phyloP scores from a whole-genome alignment of 192 early-diverging fungal species.

The Umbelopsis sp. region DNA sequence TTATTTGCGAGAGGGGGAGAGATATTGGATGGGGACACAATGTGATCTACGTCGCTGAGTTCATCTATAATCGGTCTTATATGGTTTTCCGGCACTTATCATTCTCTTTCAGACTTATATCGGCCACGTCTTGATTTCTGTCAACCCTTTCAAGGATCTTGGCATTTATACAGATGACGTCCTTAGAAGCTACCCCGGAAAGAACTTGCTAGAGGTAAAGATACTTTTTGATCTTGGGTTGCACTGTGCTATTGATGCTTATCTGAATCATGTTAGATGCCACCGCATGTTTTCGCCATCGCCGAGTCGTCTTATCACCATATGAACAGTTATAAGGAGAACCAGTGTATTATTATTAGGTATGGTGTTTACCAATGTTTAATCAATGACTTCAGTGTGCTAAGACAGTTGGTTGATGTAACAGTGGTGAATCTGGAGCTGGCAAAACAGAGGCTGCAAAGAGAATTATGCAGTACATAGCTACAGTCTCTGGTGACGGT shows the following conservation, averaged over 20 bases:
- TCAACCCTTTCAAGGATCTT: slow-evolving; percentile 96
- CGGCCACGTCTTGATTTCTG: slow-evolving; percentile 84
- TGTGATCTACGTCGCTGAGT: not conserved
- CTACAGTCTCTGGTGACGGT: slow-evolving; percentile 87
- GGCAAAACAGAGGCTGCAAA: slow-evolving; percentile 93
- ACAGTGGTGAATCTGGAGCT: slow-evolving; percentile 90
- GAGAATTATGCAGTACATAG: slow-evolving; percentile 97
- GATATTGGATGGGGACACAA: not conserved
- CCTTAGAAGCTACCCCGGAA: slow-evolving; percentile 83
- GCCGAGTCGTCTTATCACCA: slow-evolving; percentile 89
- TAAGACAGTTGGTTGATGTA: not conserved
- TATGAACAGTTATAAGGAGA: slow-evolving; percentile 98
- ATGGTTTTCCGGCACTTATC: too few relatives aligned
- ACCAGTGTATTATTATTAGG: slow-evolving; percentile 98
- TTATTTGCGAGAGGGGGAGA: too few relatives aligned
- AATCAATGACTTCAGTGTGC: not conserved
- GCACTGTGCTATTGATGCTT: not conserved
- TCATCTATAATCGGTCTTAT: too few relatives aligned
- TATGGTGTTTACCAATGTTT: slow-evolving; percentile 20
- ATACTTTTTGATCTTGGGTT: not conserved
- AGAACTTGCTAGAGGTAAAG: slow-evolving; percentile 76
- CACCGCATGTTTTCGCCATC: slow-evolving; percentile 98
- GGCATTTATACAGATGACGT: slow-evolving; percentile 93
- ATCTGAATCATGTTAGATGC: slow-evolving; percentile 50
- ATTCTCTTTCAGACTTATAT: slow-evolving; percentile 81